Percentiles rank a stretch among this genome's conserved stretches.
phyloP scores from a whole-genome alignment of 805 yeast species.

The Ogataea glucozyma region DNA sequence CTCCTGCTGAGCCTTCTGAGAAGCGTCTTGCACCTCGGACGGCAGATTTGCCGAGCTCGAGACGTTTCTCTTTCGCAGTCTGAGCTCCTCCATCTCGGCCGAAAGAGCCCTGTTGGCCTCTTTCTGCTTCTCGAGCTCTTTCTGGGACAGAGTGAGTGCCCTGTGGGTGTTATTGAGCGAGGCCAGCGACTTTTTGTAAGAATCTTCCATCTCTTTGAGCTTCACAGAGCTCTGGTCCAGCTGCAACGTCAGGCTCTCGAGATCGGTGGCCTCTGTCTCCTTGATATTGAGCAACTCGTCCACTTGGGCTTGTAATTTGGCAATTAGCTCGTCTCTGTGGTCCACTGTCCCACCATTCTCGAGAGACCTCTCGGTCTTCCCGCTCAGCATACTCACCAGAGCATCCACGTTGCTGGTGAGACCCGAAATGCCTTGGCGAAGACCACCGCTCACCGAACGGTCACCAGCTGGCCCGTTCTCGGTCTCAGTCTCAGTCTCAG shows the following conservation, averaged over 20 bases:
- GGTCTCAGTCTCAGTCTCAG: slow-evolving; percentile 31
- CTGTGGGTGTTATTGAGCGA: slow-evolving; percentile 72
- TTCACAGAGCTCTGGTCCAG: slow-evolving; percentile 29
- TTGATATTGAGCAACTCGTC: slow-evolving; percentile 54
- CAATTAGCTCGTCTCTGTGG: slow-evolving; percentile 16
- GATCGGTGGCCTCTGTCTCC: slow-evolving; percentile 33
- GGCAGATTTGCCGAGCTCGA: slow-evolving; percentile 14
- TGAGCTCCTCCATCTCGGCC: slow-evolving; percentile 70
- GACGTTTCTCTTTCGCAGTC: slow-evolving; percentile 37
- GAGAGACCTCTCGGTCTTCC: slow-evolving; percentile 8
- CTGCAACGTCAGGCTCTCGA: slow-evolving; percentile 36
- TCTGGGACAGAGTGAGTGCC: slow-evolving; percentile 73
- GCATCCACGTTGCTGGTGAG: slow-evolving; percentile 22
- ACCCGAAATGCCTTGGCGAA: slow-evolving; percentile 1
- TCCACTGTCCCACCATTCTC: background rate
- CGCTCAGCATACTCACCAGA: slow-evolving; percentile 18
- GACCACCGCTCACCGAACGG: background rate
- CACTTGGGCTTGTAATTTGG: slow-evolving; percentile 53
- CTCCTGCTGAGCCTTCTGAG: slow-evolving; percentile 24
- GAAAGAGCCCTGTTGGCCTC: slow-evolving; percentile 54
- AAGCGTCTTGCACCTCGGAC: slow-evolving; percentile 5
- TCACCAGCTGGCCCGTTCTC: slow-evolving; percentile 30
- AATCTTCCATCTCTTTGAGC: slow-evolving; percentile 50
- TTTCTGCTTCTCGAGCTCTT: slow-evolving; percentile 64
- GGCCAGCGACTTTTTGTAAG: slow-evolving; percentile 69